phyloP scores from a whole-genome alignment of 1,139 yeast genomes.

The Protomyces inundatus region DNA sequence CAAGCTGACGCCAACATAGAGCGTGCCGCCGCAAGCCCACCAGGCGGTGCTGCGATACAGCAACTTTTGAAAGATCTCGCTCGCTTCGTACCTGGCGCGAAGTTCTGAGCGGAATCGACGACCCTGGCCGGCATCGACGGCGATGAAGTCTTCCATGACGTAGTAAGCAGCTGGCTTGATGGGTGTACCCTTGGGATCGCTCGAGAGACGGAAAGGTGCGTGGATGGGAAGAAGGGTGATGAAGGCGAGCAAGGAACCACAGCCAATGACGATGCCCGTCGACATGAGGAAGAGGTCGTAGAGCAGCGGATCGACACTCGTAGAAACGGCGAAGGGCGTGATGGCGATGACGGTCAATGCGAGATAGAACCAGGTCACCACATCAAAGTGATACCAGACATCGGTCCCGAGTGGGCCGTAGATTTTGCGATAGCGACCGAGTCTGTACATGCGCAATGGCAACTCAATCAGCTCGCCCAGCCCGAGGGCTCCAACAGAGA shows the following conservation, averaged over 20 bases:
- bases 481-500: not conserved
- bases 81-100: not conserved
- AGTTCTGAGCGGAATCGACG: not conserved
- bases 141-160: not conserved
- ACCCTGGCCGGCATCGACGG: not conserved
- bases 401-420: not conserved
- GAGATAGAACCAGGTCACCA: not conserved
- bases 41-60: not conserved
- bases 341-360: not conserved
- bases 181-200: not conserved
- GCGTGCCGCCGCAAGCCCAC: not conserved
- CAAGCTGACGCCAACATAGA: not conserved
- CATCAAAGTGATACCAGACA: not conserved
- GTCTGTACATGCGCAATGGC: not conserved
- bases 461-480: not conserved
- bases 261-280: not conserved
- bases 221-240: not conserved
- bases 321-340: not conserved
- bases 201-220: not conserved
- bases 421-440: not conserved
- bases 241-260: not conserved
- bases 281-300: not conserved
- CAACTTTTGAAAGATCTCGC: not conserved
- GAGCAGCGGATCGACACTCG: not conserved
- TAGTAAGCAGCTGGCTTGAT: not conserved